Evolutionary conservation across 768 basidiomycete species (phyloP), one percentile per base, ranked within the genome.

Genomic region (Cyclocybe cylindracea): DNA sequence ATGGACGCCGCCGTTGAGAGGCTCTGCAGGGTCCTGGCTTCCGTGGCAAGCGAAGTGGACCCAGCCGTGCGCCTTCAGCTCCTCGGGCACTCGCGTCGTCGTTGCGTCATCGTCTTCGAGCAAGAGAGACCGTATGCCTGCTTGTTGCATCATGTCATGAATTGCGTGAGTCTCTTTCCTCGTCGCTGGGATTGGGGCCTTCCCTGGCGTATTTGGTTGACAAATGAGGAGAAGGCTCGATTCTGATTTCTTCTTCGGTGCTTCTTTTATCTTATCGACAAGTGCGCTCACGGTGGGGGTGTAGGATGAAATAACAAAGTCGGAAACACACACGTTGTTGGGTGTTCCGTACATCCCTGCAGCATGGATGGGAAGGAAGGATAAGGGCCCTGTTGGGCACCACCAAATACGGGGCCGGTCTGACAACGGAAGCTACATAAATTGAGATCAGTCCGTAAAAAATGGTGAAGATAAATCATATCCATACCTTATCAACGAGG

Each of bases 1-100:
- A 35, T 57, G 40, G 10, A 65, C 61, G 1, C 53, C 61, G 43
- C 60, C 64, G 52, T 68, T 41, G n/a, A 65, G 54, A 0, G 71
- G 68, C 6, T 55, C 50, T 5, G 18, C 8, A 2, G 52, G 6
- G 40, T 76, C 61, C 33, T 74, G 64, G 19, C 51, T 53, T 6
- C 57, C 70, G 4, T 70, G 69, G 47, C 71, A 74, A 0, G 70
- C 66, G 6, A 76, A 48, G 50, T 76, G 74, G 14, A 64, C 48
- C 54, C 55, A 65, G n/a, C 46, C 48, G 32, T 44, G 52, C 18
- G 36, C 35, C 38, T 62, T 45, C 36, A 66, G 50, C 7, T 39
- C 48, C 3, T 48, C 38, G 34, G 55, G 29, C 9, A 62, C 57
- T 10, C 37, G 37, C 5, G 54, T 40, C 6, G 55, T 51, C 2